Evolutionary conservation across 2,329 filamentous ascomycete genomes (phyloP).

Genomic region (Drechslera avenae): DNA sequence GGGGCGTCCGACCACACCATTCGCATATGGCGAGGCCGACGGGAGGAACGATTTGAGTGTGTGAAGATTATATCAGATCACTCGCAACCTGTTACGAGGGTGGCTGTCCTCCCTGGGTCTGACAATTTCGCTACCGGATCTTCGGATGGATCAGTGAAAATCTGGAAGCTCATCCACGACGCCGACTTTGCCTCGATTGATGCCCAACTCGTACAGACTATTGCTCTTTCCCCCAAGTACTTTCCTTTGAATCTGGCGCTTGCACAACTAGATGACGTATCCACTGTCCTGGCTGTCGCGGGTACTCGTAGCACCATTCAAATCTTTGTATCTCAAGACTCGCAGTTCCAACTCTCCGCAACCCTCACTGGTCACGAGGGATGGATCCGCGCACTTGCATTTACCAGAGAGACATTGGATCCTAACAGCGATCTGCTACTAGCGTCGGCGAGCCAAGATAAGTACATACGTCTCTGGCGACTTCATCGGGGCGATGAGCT

Average conservation of each 20-base stretch:
- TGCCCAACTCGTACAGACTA: slow-evolving; percentile 53
- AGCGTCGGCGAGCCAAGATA: slow-evolving; percentile 94
- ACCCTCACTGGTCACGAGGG: slow-evolving; percentile 89
- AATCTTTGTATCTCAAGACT: slow-evolving; percentile 67
- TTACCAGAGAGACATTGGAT: slow-evolving; percentile 66
- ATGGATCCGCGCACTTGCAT: slow-evolving; percentile 87
- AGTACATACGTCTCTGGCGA: slow-evolving; percentile 93
- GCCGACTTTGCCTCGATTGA: slow-evolving; percentile 34
- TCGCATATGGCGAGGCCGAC: slow-evolving; percentile 61
- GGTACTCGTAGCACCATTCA: slow-evolving; percentile 85
- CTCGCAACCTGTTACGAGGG: slow-evolving; percentile 72
- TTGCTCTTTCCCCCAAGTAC: slow-evolving; percentile 75
- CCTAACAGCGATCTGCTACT: slow-evolving; percentile 72
- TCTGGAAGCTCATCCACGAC: slow-evolving; percentile 67
- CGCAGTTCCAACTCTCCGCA: slow-evolving; percentile 71
- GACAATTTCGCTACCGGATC: slow-evolving; percentile 63
- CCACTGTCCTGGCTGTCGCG: slow-evolving; percentile 76
- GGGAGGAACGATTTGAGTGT: slow-evolving; percentile 46
- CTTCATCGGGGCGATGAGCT: slow-evolving; percentile 73
- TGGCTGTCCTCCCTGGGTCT: slow-evolving; percentile 54
- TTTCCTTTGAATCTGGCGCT: slow-evolving; percentile 81
- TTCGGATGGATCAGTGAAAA: slow-evolving; percentile 66
- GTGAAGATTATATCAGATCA: slow-evolving; percentile 66
- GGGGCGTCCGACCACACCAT: slow-evolving; percentile 82
- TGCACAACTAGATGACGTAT: slow-evolving; percentile 61